Base-by-base conservation (phyloP, 345 rosid genomes). In the Theobroma cacao region DNA sequence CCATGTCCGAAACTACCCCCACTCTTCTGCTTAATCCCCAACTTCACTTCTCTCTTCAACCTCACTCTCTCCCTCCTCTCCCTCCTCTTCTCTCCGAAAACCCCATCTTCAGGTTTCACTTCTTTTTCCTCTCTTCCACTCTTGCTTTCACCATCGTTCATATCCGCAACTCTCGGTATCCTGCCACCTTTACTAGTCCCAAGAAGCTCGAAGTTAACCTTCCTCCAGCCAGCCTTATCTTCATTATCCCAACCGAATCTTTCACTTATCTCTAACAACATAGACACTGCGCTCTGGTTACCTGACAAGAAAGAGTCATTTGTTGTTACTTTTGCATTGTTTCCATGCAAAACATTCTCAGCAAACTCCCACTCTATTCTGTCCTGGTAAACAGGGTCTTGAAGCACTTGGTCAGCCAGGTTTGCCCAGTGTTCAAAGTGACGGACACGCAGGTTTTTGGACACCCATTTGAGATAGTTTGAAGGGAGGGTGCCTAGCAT, bases 161-260 rank as follows among this genome's bases (percentile, higher is more conserved):
- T n/a, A 31, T 75, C 77, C 47, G 17, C 31, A 36, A 70, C 58
- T 77, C 98, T 91, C 15, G 97, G 98, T 59, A 94, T 90, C 72
- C 93, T 84, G 5, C 92, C 97, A 12, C 97, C 91, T 68, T 77
- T 84, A 20, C 94, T 93, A 0, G 97, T 93, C 28, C 97, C 98
- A 20, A 94, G 61, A 3, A 93, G 88, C 88, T 88, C 90, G 45
- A 89, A 93, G 24, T 91, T 82, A 73, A 94, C 76, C 71, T 76
- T 81, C 7, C 90, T 84, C 97, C 98, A 94, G 58, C 91, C 95
- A 61, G 63, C 81, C 82, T 87, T 87, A 76, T 93, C 94, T 22
- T 88, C 90, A 41, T 88, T 87, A 76, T 95, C 94, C 97, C 98
- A 95, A 74, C 98, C 94, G 62, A 93, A 95, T 71, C 92, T 88